Evolutionary conservation across 495 filamentous ascomycete species (phyloP), one percentile per base, ranked within the genome.

Genomic region (Xylaria castorea): DNA sequence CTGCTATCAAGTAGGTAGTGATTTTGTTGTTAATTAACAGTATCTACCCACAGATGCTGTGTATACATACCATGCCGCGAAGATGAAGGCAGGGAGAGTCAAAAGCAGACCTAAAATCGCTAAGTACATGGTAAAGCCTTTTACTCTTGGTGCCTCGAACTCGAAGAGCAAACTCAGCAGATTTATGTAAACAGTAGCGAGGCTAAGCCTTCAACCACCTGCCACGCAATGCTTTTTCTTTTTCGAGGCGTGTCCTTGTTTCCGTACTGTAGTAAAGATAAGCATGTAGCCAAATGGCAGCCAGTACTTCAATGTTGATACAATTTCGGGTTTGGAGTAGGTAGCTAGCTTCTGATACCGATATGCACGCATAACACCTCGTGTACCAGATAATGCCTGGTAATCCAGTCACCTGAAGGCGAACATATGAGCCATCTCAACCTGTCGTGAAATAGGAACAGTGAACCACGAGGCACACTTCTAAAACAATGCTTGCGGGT

Each of bases 401-500:
- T 11, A 57, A 57, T 40, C 16, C 50, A 55, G 50, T 68, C 66
- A 68, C 42, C 66, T 68, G 66, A 51, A 67, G 48, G 18, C 42
- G 42, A 66, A 34, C 63, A 66, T 46, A 48, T 46, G 40, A 48
- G 5, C 25, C 42, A 66, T 48, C 61, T 42, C 42, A 27, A 27
- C 12, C 61, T 64, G 36, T 27, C 30, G 36, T 40, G 36, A 44
- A 44, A 64, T 38, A 5, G 58, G 18, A 36, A 64, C 61, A 18
- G n/a, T n/a, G 61, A 64, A 8, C 61, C 61, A 64, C 38, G 61
- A 64, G 61, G 44, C 61, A 64, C 61, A 64, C 38, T 64, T 64
- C 61, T 46, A 46, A 68, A 57, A 68, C 66, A 36, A 22, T 66
- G 64, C 40, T 38, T 38, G 61, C 63, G 63, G 63, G 11, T 34